Base-by-base conservation (phyloP, 768 basidiomycete species). In the Lentinula raphanica region DNA sequence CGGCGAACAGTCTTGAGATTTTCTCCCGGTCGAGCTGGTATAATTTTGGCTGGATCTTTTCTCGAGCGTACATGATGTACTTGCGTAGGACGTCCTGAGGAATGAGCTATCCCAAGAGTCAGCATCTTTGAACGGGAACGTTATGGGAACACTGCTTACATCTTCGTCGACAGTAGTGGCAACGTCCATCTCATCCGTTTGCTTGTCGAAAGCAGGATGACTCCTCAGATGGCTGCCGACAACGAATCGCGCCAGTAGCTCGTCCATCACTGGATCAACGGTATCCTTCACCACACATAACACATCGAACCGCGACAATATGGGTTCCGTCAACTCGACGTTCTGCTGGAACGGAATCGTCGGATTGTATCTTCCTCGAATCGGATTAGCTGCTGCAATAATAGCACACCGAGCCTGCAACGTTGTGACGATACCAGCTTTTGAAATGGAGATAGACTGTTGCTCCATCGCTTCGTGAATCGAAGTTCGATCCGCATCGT, bases 391-490 rank as follows among this genome's bases (percentile, higher is more conserved):
- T 0, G 97, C 97, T 35, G 97, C 97, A 59, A 98, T 86, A 72
- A 99, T 94, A 5, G 95, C 94, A 73, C 96, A 98, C 19, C 97
- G 88, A 25, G 97, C 97, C 74, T 98, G 95, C 7, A 99, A 82
- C 15, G 92, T 91, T n/a, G 97, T 98, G 56, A 98, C 91, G 62
- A 99, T 99, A 42, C 97, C 97, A 15, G 97, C 97, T 69, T 99
- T 99, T 23, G 96, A 94, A 66, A 99, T 98, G 3, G 97, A 98
- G 63, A 99, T 99, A 12, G 93, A 90, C 71, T 98, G 97, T 74
- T 99, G 97, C 69, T 99, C 97, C 97, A 99, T 99, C 1, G 97
- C 97, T 71, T 99, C 97, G 77, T 98, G 97, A 66, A 99, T 98
- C 3, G 94, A 97, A 15, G 95, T 98, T 65, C 96, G 81, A 70